These are phyloP conservation scores for Colletotrichum truncatum DNA, from an alignment of 2,329 filamentous ascomycete genomes.

Conservation along the genomic window DNA sequence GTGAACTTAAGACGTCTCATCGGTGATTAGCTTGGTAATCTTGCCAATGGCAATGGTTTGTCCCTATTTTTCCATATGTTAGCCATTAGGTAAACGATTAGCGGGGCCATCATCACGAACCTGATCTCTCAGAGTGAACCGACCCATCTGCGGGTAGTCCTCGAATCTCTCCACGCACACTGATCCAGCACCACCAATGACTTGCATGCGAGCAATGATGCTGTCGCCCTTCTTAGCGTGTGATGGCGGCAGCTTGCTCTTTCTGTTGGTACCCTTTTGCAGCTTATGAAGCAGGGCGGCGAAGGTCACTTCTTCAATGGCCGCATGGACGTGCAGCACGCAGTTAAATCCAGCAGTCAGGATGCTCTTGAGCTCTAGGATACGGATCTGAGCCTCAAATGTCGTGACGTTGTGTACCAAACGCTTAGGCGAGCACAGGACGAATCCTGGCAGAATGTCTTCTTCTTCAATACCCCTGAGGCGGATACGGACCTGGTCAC, in stretches of 20 bases:
- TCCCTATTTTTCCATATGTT: constrained; percentile 65
- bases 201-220: constrained; percentile 91
- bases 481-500: constrained; percentile 93
- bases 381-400: constrained; percentile 97
- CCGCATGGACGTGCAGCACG: constrained; percentile 95
- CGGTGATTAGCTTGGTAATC: constrained; percentile 84
- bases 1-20: constrained; percentile 41
- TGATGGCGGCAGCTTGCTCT: constrained; percentile 91
- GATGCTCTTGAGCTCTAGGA: constrained; percentile 94
- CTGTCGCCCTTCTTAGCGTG: constrained; percentile 85
- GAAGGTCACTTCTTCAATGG: constrained; percentile 97
- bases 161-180: constrained; percentile 96
- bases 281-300: constrained; percentile 88
- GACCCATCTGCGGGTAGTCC: constrained; percentile 93
- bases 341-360: constrained; percentile 96
- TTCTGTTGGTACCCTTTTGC: constrained; percentile 92
- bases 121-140: constrained; percentile 90
- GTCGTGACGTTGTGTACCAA: constrained; percentile 88
- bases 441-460: constrained; percentile 94
- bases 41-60: constrained; percentile 99
- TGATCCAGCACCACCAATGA: constrained; percentile 83
- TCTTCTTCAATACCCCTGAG: constrained; percentile 97
- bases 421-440: constrained; percentile 93
- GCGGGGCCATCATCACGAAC: constrained; percentile 54
- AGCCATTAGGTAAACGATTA: constrained; percentile 31